Conservation (phyloP, 306 rosid species). For the Lathyrus sativus region DNA sequence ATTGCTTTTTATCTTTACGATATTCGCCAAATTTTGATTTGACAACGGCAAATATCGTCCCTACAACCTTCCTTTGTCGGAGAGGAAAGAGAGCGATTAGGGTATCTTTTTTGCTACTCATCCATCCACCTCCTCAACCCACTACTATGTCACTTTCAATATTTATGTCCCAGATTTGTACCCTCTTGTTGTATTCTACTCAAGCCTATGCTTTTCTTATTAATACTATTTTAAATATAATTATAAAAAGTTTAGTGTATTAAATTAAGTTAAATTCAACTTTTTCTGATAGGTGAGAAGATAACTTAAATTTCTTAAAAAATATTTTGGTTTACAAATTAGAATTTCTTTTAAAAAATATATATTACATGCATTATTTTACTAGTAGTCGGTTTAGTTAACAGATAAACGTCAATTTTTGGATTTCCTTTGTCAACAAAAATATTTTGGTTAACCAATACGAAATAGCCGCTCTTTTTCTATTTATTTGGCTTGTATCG, state of each 20-base stretch:
- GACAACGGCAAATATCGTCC: conserved; percentile 27
- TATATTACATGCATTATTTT: no score
- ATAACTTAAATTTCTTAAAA: no score
- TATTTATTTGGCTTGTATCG: not conserved
- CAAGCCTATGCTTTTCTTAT: conserved; percentile 9
- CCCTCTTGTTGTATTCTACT: not conserved
- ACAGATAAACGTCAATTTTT: not conserved
- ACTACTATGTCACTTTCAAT: conserved; percentile 29
- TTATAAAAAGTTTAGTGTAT: no score
- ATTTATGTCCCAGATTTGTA: conserved; percentile 11
- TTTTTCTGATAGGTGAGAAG: no score
- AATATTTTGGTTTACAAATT: no score
- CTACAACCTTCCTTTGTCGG: conserved; percentile 15
- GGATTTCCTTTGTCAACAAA: not conserved
- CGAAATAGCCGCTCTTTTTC: not conserved
- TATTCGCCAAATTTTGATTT: conserved; percentile 30
- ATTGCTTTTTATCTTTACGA: conserved; percentile 7
- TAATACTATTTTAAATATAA: not conserved
- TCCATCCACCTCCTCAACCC: conserved; percentile 16
- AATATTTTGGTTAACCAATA: not conserved
- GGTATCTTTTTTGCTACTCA: conserved; percentile 31
- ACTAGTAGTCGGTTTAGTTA: not conserved
- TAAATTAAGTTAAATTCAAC: no score
- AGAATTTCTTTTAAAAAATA: no score
- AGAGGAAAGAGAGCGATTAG: not conserved